A percentile compares a stretch with the other conserved stretches of the same genome.
These are phyloP conservation scores for Cercospora citrullina DNA, from an alignment of 2,329 filamentous ascomycete species.

Conservation along the genomic window DNA sequence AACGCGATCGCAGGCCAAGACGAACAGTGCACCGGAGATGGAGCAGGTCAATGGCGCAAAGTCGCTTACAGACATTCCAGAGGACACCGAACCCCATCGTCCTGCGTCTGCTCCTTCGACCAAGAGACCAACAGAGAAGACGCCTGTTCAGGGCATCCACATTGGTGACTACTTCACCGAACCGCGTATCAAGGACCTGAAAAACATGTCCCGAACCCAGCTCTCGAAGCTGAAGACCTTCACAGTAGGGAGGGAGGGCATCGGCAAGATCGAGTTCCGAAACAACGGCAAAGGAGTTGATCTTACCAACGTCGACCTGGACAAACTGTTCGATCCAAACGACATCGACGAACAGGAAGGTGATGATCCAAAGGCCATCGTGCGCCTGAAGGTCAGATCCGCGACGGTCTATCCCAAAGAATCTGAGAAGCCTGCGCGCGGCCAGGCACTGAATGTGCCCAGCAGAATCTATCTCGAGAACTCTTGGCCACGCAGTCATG, in stretches of 20 bases:
- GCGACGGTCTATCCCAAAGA: conserved; percentile 83
- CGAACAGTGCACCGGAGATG: conserved; percentile 58
- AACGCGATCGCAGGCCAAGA: conserved; percentile 37
- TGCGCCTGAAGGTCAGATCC: conserved; percentile 72
- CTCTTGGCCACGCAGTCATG: conserved; percentile 78
- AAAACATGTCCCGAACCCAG: conserved; percentile 76
- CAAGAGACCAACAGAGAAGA: conserved; percentile 22
- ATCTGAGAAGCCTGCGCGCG: conserved; percentile 75
- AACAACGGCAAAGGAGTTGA: conserved; percentile 55
- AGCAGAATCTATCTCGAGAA: conserved; percentile 86
- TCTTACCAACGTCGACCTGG: conserved; percentile 73
- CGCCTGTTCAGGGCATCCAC: conserved; percentile 16
- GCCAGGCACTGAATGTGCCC: conserved; percentile 88
- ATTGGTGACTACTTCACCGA: conserved; percentile 84
- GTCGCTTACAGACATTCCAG: conserved; percentile 70
- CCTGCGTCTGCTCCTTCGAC: conserved; percentile 30
- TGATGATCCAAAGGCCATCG: conserved; percentile 51
- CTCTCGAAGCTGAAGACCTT: conserved; percentile 73
- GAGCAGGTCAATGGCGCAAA: conserved; percentile 59
- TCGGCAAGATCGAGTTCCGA: conserved; percentile 76
- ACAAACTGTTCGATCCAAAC: conserved; percentile 70
- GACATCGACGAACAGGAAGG: conserved; percentile 8
- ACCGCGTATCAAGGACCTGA: conserved; percentile 72
- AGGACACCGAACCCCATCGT: conserved; percentile 56
- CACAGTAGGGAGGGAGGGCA: conserved; percentile 76